phyloP scores from a whole-genome alignment of 2,329 filamentous ascomycete species.

The Penicillium sp. region DNA sequence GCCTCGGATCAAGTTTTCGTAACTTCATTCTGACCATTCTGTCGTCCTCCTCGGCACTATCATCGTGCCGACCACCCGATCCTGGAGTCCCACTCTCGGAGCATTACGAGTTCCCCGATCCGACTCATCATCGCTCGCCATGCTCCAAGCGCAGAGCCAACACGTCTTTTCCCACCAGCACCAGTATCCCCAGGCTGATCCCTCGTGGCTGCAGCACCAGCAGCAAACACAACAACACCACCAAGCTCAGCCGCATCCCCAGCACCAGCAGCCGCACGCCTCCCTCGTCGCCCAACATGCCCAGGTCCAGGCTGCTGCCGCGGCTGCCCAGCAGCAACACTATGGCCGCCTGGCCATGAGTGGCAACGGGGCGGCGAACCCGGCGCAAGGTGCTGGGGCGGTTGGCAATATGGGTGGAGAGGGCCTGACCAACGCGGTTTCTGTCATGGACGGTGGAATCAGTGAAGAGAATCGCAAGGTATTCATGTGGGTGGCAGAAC shows the following conservation, averaged over 20 bases:
- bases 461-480: constrained; percentile 89
- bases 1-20: constrained; percentile 19
- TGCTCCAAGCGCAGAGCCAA: constrained; percentile 50
- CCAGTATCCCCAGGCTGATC: constrained; percentile 46
- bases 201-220: constrained; percentile 44
- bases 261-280: constrained; percentile 40
- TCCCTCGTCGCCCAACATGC: constrained; percentile 50
- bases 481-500: constrained; percentile 86
- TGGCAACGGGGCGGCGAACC: constrained; percentile 48
- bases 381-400: constrained; percentile 33
- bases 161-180: constrained; percentile 58
- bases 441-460: constrained; percentile 58
- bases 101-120: constrained; percentile 21
- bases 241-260: constrained; percentile 36
- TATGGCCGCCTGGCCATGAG: constrained; percentile 68
- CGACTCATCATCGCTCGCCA: constrained; percentile 30
- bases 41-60: constrained; percentile 2
- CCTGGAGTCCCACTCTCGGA: constrained; percentile 17
- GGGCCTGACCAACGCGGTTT: constrained; percentile 29
- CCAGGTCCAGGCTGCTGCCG: constrained; percentile 46
- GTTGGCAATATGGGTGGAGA: constrained; percentile 47
- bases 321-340: constrained; percentile 47
- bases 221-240: constrained; percentile 33
- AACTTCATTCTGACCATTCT: constrained; percentile 16
- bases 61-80: constrained; percentile 5